These are phyloP conservation scores for Sporothrix humicola DNA, from an alignment of 2,329 filamentous ascomycete species.

Conservation along the genomic window DNA sequence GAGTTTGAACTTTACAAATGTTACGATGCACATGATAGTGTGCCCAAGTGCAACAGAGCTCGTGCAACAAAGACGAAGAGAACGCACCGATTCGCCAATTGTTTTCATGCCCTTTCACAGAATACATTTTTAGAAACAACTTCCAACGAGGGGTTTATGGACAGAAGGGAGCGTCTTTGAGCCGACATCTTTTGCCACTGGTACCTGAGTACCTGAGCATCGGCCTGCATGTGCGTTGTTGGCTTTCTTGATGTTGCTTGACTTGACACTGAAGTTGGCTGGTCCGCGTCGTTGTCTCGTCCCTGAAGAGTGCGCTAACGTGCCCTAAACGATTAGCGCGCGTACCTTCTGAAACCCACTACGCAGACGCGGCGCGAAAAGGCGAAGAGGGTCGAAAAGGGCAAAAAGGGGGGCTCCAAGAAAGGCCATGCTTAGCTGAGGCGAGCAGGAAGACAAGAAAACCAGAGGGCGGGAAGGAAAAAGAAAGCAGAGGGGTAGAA, in stretches of 20 bases:
- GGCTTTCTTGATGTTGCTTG: background rate
- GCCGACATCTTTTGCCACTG: background rate
- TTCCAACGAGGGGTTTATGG: background rate
- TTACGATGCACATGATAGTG: too few species aligned
- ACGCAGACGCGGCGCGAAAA: background rate
- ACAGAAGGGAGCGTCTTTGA: background rate
- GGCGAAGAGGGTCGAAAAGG: background rate
- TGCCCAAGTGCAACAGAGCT: background rate
- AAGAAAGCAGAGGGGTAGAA: conserved; percentile 20
- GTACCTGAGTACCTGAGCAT: conserved; percentile 24
- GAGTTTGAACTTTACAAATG: background rate
- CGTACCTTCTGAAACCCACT: conserved; percentile 10
- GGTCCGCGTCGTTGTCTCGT: background rate
- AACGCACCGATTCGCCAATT: conserved; percentile 3
- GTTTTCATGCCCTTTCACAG: background rate
- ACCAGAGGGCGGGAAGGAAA: background rate
- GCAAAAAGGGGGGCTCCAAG: background rate
- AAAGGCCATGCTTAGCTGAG: conserved; percentile 1
- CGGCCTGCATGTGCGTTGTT: background rate
- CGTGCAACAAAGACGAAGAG: background rate
- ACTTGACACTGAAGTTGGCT: background rate
- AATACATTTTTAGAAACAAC: background rate
- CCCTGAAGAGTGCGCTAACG: conserved; percentile 16
- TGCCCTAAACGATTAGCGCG: conserved; percentile 8
- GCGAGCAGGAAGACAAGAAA: background rate